phyloP scores from a whole-genome alignment of 2,329 filamentous ascomycete species.

The Madurella fahalii region DNA sequence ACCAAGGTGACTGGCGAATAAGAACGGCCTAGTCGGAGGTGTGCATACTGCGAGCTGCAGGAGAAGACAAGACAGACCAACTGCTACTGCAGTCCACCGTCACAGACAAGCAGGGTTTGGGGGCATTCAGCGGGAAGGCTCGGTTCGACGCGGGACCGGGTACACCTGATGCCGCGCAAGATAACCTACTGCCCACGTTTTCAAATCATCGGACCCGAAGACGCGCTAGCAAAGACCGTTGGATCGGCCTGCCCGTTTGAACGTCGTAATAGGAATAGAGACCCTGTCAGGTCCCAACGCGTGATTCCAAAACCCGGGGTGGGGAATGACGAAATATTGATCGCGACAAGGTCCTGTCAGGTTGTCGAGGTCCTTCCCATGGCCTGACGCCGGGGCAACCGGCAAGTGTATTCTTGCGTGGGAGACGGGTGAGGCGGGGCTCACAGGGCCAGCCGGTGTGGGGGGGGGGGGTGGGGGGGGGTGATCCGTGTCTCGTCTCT shows the following conservation, averaged over 20 bases:
- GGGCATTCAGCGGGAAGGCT: slow-evolving; percentile 1
- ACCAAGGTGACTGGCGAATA: background rate
- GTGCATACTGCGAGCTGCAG: slow-evolving; percentile 3
- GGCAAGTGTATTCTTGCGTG: slow-evolving; percentile 2
- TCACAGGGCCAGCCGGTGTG: slow-evolving; percentile 10
- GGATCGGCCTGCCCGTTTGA: background rate
- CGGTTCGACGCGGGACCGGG: background rate
- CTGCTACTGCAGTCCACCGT: background rate
- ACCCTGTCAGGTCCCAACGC: background rate
- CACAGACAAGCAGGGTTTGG: no score
- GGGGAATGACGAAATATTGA: slow-evolving; percentile 6
- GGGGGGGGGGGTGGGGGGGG: no score
- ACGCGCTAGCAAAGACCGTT: background rate
- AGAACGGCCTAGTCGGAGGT: background rate
- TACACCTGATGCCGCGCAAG: no score
- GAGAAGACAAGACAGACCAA: background rate
- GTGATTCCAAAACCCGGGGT: background rate
- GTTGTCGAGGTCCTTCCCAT: background rate
- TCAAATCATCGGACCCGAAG: background rate
- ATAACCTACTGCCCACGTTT: background rate
- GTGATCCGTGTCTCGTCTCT: background rate
- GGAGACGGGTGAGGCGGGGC: background rate
- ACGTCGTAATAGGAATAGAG: slow-evolving; percentile 9
- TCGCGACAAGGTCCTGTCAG: background rate
- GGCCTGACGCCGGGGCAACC: slow-evolving; percentile 4